A percentile compares a stretch with the other conserved stretches of the same genome.
phyloP scores from a whole-genome alignment of 306 rosid genomes.

The Carpinus fangiana region DNA sequence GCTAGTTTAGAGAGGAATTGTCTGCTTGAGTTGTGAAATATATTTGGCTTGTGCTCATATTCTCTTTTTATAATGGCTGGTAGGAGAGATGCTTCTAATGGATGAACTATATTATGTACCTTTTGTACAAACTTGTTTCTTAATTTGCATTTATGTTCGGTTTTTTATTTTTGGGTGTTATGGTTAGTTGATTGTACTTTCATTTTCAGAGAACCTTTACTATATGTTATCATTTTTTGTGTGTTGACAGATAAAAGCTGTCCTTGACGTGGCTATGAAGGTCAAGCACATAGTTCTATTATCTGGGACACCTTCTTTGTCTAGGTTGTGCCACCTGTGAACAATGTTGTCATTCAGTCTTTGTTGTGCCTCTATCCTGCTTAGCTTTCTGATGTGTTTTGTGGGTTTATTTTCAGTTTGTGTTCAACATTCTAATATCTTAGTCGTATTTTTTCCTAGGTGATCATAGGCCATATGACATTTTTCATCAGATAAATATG shows the following conservation, averaged over 20 bases:
- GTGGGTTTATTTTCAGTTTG: conserved; percentile 13
- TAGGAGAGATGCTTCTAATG: not conserved
- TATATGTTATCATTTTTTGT: conserved; percentile 20
- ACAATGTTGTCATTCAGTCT: conserved; percentile 18
- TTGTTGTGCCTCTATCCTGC: conserved; percentile 10
- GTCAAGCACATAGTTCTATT: conserved; percentile 74
- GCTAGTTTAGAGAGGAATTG: not conserved
- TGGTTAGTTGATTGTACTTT: not conserved
- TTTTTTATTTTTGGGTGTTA: not conserved
- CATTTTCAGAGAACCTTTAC: conserved; percentile 7
- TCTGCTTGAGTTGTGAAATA: not conserved
- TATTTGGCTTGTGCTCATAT: not conserved
- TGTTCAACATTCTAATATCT: conserved; percentile 40
- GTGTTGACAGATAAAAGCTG: conserved; percentile 66
- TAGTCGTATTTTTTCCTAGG: conserved; percentile 74
- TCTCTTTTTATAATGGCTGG: not conserved
- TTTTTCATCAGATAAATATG: conserved; percentile 89
- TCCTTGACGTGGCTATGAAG: conserved; percentile 80
- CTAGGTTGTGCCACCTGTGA: conserved; percentile 71
- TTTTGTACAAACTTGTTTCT: not conserved
- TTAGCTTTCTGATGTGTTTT: conserved; percentile 6
- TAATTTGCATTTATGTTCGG: conserved; percentile 1
- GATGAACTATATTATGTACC: not conserved
- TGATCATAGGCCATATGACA: conserved; percentile 87
- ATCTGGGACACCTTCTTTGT: conserved; percentile 94